Evolutionary conservation across 176 grass and related monocot genomes (phyloP).

Genomic region (Oryza rufipogon): DNA sequence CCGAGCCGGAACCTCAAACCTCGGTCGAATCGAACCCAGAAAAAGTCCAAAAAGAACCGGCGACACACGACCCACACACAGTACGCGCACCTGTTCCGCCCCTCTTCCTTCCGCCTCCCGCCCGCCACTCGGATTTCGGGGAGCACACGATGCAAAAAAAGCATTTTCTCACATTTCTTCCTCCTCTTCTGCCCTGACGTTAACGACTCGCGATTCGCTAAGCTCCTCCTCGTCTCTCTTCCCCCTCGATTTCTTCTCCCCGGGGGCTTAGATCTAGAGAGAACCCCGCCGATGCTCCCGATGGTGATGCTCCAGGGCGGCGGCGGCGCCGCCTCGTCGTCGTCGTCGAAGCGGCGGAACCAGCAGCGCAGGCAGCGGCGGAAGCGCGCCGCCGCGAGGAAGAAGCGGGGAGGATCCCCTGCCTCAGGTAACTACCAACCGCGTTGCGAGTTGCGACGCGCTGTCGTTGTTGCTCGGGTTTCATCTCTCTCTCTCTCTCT

Average conservation of each 20-base stretch:
- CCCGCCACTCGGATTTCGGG: neutral
- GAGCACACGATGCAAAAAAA: neutral
- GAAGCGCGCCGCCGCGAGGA: neutral
- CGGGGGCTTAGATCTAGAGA: neutral
- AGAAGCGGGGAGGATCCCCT: conserved; percentile 1
- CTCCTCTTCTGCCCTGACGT: neutral
- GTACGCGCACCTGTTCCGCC: no score
- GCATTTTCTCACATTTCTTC: neutral
- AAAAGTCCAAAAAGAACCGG: no score
- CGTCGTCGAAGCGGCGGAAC: neutral
- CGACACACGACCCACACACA: no score
- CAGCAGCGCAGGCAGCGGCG: neutral
- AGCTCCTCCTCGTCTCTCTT: neutral
- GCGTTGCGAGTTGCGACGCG: neutral
- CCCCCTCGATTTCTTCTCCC: neutral
- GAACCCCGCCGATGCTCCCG: neutral
- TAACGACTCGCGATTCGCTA: neutral
- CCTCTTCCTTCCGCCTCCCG: no score
- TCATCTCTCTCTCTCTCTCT: neutral
- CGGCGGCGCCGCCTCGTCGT: neutral
- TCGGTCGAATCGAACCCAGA: no score
- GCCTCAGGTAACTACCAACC: neutral
- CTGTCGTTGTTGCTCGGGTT: neutral
- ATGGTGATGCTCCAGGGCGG: neutral
- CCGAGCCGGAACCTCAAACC: no score